Evolutionary conservation across 2,329 filamentous ascomycete species (phyloP), one percentile per base, ranked within the genome.

Genomic region (Bisporella sp.): DNA sequence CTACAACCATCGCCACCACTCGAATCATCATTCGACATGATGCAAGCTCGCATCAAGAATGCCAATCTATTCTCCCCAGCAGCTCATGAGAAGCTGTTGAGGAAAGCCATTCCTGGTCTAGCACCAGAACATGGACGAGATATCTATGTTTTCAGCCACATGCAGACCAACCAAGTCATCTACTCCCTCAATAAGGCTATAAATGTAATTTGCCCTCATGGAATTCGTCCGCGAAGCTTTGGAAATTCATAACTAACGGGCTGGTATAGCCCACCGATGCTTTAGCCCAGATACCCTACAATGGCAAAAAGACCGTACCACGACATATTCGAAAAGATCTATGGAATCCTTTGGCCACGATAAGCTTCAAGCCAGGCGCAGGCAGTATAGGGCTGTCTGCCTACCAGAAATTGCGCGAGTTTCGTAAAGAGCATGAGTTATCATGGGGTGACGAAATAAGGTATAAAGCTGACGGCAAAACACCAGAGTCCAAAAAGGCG

Each of bases 221-320:
- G 31, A 4, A 8, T 39, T 39, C 29, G 11, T 43, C 32, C 13
- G n/a, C 32, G 21, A 21, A 21, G 21, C 21, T 21, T 21, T 21
- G 21, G 21, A 21, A 21, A 21, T 3, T 28, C 13, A 12, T 4
- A 12, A 33, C n/a, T 41, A 4, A 9, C 11, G 13, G 30, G 5
- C 7, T 21, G 11, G n/a, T 6, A 31, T 52, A 72, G 70, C 70
- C 72, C 55, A 66, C 71, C 57, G 71, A 72, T 52, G 70, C 72
- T 44, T 67, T 82, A 56, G 72, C 75, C 59, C 79, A 83, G 62
- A 66, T 86, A 53, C 76, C 79, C 45, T 86, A 77, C 70, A 81
- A 81, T 56, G 82, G 82, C 67, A 86, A 85, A 65, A 85, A 87
- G 68, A 74, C 78, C 44, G 77, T 79, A 57, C 81, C 81, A 2